Base-by-base conservation (phyloP, 1,139 yeast genomes). In the Yamadazyma dendronema region DNA sequence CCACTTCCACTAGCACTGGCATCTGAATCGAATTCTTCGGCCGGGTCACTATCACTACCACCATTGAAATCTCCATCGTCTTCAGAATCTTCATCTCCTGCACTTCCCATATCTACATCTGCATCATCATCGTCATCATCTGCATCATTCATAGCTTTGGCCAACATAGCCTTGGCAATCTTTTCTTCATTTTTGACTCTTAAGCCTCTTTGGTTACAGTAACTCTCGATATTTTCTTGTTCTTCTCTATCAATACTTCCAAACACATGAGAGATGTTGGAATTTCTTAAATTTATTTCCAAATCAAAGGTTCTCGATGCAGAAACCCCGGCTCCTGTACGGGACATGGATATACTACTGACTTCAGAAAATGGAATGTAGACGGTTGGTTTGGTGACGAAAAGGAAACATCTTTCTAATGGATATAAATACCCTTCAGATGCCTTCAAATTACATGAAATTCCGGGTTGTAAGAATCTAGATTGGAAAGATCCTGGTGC, bases 361-460 rank as follows among this genome's bases (percentile, higher is more conserved):
- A 92, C 79, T 53, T 92, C 97, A 1, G 84, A 70, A 59, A 81
- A 84, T 38, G 97, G 96, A 47, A 92, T 86, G 59, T 87, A 86
- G 31, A 92, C 79, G 0, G 97, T 89, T 35, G 98, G 97, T 59
- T 94, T 94, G 23, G 97, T 90, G 30, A 92, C 84, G 58, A 92
- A 92, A 48, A 92, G 67, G 57, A 92, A 81, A 40, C 96, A 87
- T 62, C 88, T 85, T 49, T 94, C 98, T 44, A 92, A 74, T 14
- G 95, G 90, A 60, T 86, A 92, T 42, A 92, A 67, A 52, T 88
- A 85, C 28, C 98, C 98, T 65, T 92, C 98, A 36, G 88, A 85
- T 0, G 97, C 98, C 62, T 90, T 92, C 50, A 88, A 77, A 12
- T 97, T 87, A 65, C 98, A 90, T 15, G 89, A 74, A 33, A 92